phyloP scores from a whole-genome alignment of 306 rosid genomes.

The Prunus mongolica region DNA sequence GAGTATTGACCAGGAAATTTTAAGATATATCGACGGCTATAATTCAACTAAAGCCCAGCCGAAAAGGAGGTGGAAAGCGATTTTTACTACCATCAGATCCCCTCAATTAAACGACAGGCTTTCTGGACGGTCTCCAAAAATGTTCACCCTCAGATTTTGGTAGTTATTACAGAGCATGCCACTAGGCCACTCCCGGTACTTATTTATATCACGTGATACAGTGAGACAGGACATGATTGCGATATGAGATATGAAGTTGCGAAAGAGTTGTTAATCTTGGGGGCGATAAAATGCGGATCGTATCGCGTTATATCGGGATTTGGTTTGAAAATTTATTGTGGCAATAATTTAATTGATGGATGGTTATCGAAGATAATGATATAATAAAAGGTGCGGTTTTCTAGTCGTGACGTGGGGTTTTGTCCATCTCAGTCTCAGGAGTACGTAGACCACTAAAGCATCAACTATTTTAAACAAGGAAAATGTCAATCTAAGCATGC shows the following conservation, averaged over 20 bases:
- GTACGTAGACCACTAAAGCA: not conserved
- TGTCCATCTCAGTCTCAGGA: not conserved
- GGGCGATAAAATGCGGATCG: not conserved
- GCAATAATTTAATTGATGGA: slow-evolving; percentile 7
- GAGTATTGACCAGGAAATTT: not conserved
- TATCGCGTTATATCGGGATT: slow-evolving; percentile 5
- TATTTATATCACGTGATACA: slow-evolving; percentile 50
- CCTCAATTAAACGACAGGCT: slow-evolving; percentile 55
- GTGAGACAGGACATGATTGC: slow-evolving; percentile 36
- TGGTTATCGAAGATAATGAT: slow-evolving; percentile 8
- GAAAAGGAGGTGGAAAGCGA: slow-evolving; percentile 35
- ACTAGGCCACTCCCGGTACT: slow-evolving; percentile 25
- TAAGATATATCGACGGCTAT: not conserved
- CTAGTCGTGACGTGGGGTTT: slow-evolving; percentile 9
- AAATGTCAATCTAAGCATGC: slow-evolving; percentile 6
- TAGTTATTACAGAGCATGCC: slow-evolving; percentile 54
- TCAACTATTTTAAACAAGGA: not conserved
- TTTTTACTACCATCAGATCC: slow-evolving; percentile 49
- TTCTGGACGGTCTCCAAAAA: slow-evolving; percentile 18
- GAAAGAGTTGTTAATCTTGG: not conserved
- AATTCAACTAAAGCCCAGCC: not conserved
- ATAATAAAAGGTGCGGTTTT: not conserved
- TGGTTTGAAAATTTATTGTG: not conserved
- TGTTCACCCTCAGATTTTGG: slow-evolving; percentile 15
- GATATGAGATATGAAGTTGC: slow-evolving; percentile 15